Evolutionary conservation across 1,139 yeast genomes (phyloP), one percentile per base, ranked within the genome.

Genomic region (Suhomyces anneliseae): DNA sequence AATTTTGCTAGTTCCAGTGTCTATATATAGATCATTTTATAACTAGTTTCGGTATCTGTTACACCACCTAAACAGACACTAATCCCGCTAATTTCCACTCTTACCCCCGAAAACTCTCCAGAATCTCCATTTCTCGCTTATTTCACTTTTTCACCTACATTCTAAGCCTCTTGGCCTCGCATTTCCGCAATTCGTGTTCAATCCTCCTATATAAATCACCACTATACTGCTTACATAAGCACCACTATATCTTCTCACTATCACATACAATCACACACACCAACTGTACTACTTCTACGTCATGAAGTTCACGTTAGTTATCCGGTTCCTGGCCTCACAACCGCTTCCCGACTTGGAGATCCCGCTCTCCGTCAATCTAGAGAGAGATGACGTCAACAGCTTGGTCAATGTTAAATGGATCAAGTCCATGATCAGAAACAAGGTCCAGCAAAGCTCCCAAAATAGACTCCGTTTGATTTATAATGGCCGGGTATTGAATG

Each of bases 401-500:
- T 52, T 70, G 27, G 65, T 70, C 29, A 69, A 60, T 50, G 63
- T 64, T 9, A 56, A 56, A 32, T 70, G 74, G 67, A 54, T 68
- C 49, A 65, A 63, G 48, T 54, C 55, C 37, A 53, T 55, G 31
- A 71, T 75, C 26, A 58, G 79, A 34, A 55, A 54, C 32, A 58
- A 61, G 38, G 65, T 62, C 9, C 47, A 56, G 6, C 58, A 54
- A 27, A 63, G 71, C 46, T 45, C 53, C 38, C 74, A 70, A 40
- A 74, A 80, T 48, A 69, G 96, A 53, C 70, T 90, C 44, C 74
- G 90, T 54, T 78, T 90, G 53, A 86, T 90, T 36, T 81, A 85
- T 58, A 82, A 81, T 51, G 97, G 97, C 10, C 73, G 83, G 44
- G 85, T 90, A 9, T 66, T 90, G 47, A 79, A 79, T 49, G 85